Evolutionary conservation across 2,329 filamentous ascomycete species (phyloP), one percentile per base, ranked within the genome.

Genomic region (Pseudonectria foliicola): DNA sequence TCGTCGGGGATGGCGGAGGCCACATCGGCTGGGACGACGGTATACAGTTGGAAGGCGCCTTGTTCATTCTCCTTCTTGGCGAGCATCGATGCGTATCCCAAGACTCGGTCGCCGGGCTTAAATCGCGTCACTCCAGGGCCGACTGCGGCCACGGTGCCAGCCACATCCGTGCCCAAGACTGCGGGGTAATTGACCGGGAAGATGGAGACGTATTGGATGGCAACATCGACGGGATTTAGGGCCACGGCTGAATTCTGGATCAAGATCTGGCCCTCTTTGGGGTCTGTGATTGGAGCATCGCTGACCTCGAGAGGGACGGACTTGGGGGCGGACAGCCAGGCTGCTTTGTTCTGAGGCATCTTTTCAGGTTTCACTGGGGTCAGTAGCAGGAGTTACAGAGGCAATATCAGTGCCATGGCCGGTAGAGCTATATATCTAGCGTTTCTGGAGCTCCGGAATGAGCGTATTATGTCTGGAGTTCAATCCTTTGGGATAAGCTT

Each of bases 121-220:
- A 51, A 53, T 10, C 25, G 25, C 11, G 38, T 42, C 15, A 49
- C 42, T 26, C 38, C 38, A 8, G 46, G 24, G 3, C 59, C 57
- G 4, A 62, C 40, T 7, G 55, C 46, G 4, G 50, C 46, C 5
- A 63, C 53, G 7, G 48, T 49, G 3, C 61, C 60, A 1, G 61
- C 50, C 26, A 52, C 53, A 42, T 53, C 60, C 15, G 43, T 45
- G 1, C 54, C 61, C 38, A 34, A 45, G 18, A 67, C 48, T 13
- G 39, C 37, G 4, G 57, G 59, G 36, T 53, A 62, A 11, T 37
- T 39, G 27, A 37, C 40, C 37, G 41, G 46, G 13, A 43, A 43
- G 13, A 43, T 46, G 13, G 40, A 32, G n/a, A 41, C 33, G 25
- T 43, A 31, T 29, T 56, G 52, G 10, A 53, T 49, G 25, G 40